Percentiles rank a stretch among this genome's conserved stretches.
Conservation (phyloP, 2,329 filamentous ascomycete genomes). For the Sarocladium brachiariae region DNA sequence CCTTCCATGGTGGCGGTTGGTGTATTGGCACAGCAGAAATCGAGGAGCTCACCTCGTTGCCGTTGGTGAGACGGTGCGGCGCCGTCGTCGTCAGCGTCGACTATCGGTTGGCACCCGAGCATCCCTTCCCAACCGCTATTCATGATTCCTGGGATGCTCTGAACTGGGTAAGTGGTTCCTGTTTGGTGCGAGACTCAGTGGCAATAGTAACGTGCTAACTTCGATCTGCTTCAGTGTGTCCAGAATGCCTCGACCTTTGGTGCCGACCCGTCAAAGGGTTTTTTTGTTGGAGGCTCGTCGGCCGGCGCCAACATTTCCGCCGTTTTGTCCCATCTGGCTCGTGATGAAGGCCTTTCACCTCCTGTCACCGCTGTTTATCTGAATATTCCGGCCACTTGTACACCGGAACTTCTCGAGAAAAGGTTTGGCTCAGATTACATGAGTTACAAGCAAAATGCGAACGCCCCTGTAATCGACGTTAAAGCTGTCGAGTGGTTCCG, state of each 20-base stretch:
- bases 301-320: slow-evolving; percentile 5
- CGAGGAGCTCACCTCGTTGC: slow-evolving; percentile 21
- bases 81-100: slow-evolving; percentile 42
- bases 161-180: slow-evolving; percentile 16
- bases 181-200: not conserved
- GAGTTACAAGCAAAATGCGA: slow-evolving; percentile 4
- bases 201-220: not conserved
- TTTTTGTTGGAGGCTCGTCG: slow-evolving; percentile 1
- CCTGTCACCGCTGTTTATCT: not conserved
- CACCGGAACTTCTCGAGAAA: not conserved
- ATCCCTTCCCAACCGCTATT: slow-evolving; percentile 37
- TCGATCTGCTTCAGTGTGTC: not conserved
- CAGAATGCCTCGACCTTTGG: not conserved
- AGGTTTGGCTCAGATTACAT: slow-evolving; percentile 1
- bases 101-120: slow-evolving; percentile 45
- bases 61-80: not conserved
- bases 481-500: slow-evolving; percentile 2
- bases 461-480: slow-evolving; percentile 1
- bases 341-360: not conserved
- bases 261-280: slow-evolving; percentile 3
- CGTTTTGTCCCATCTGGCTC: slow-evolving; percentile 2
- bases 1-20: slow-evolving; percentile 44
- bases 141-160: slow-evolving; percentile 41
- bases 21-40: slow-evolving; percentile 42
- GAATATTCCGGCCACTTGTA: not conserved